Evolutionary conservation across 1,139 yeast species (phyloP), one percentile per base, ranked within the genome.

Genomic region (Yamadazyma kanchanaburiensis): DNA sequence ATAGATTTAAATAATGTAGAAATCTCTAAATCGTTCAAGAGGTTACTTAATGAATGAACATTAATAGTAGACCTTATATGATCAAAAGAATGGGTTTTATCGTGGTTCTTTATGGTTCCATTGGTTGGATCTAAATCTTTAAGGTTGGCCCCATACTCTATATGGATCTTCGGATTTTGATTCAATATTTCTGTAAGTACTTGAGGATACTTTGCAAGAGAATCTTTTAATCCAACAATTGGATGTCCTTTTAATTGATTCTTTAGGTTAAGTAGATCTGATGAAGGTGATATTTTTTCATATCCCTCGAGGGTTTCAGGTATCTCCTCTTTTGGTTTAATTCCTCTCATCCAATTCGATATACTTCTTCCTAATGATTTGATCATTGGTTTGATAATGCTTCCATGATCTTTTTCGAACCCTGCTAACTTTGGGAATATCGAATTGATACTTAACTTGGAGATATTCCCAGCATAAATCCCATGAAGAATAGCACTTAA

Each of bases 401-500:
- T 79, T 0, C 88, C 86, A 39, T 75, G 60, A 6, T 70, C 54
- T n/a, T 59, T 49, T 50, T 86, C 96, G 31, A 76, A 54, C 14
- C 69, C 60, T 29, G 69, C 74, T 38, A 86, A 48, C 10, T 58
- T 42, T 0, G 77, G 75, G 35, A 80, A 45, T 1, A 82, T 70
- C 2, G 83, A 64, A 14, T 72, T 60, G 0, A 83, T 77, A 56
- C 95, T 84, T 26, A 91, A 59, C 36, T 74, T 64, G 8, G 70
- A 50, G 3, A 78, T 69, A 53, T 89, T 95, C 2, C 95, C 96
- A 4, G 95, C 96, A 53, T 88, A 91, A 2, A 91, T 79, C 1
- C 98, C 98, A 48, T 88, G 88, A 49, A 83, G 64, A 4, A 89
- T 60, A 0, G 96, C 97, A 53, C 95, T 85, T 12, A 83, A 57